A percentile compares a stretch with the other conserved stretches of the same genome.
Evolutionary conservation across 768 basidiomycete genomes (phyloP).

Genomic region (Suillus discolor): DNA sequence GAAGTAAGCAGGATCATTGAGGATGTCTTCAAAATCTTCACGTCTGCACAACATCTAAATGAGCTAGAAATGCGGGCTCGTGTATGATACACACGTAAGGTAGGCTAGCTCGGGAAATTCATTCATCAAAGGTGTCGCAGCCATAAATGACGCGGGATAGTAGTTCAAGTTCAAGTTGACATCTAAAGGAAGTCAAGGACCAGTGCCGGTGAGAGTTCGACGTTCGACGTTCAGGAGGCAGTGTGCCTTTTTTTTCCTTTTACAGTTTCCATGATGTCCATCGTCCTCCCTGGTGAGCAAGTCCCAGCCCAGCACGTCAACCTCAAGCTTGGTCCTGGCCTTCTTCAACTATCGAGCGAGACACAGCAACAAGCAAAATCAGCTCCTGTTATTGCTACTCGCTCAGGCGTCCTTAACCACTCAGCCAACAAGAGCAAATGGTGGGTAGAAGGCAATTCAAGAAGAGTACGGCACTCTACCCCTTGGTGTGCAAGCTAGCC

Average conservation of each 20-base stretch:
- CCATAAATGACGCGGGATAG: conserved; percentile 20
- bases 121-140: conserved; percentile 45
- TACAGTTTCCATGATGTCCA: conserved; percentile 51
- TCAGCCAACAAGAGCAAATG: conserved; percentile 74
- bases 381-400: conserved; percentile 55
- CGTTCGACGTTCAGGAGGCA: background rate
- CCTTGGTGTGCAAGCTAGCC: background rate
- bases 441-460: conserved; percentile 88
- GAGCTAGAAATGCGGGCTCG: conserved; percentile 8
- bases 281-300: conserved; percentile 81
- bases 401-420: conserved; percentile 70
- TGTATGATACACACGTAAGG: conserved; percentile 57
- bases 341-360: conserved; percentile 49
- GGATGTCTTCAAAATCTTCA: conserved; percentile 88
- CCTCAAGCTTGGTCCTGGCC: conserved; percentile 86
- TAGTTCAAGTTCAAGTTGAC: background rate
- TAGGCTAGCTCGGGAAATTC: conserved; percentile 77
- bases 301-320: conserved; percentile 76
- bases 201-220: no score
- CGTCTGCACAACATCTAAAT: conserved; percentile 49
- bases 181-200: background rate
- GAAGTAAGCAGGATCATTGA: conserved; percentile 81
- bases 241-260: conserved; percentile 10
- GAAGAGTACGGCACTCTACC: conserved; percentile 66
- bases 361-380: conserved; percentile 32